phyloP scores from a whole-genome alignment of 345 rosid species.

The Brassica cretica region DNA sequence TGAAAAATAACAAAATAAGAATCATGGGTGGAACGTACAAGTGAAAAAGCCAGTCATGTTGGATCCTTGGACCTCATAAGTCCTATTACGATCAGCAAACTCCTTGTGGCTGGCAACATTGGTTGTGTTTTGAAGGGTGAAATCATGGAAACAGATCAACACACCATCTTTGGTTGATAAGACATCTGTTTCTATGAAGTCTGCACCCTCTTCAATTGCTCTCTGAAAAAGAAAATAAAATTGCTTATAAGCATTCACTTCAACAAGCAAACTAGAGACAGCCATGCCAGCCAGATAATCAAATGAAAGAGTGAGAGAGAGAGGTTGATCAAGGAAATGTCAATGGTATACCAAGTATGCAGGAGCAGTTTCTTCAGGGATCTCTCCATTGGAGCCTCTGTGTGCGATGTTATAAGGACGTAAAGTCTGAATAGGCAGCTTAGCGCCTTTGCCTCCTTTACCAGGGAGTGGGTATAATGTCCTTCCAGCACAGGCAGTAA shows the following conservation, averaged over 20 bases:
- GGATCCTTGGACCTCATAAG: constrained; percentile 79
- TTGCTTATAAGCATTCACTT: neutral
- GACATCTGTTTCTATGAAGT: constrained; percentile 92
- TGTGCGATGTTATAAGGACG: constrained; percentile 93
- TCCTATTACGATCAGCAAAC: constrained; percentile 77
- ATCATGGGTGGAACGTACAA: constrained; percentile 43
- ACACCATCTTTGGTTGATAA: constrained; percentile 81
- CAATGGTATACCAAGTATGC: constrained; percentile 63
- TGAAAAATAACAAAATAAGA: neutral
- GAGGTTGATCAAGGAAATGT: neutral
- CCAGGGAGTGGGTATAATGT: constrained; percentile 73
- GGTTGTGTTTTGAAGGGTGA: constrained; percentile 70
- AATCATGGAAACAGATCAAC: constrained; percentile 81
- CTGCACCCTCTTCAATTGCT: constrained; percentile 95
- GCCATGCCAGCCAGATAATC: neutral
- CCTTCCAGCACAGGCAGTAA: constrained; percentile 59
- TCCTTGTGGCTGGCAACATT: constrained; percentile 63
- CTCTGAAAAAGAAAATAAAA: constrained; percentile 51
- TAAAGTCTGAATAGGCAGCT: constrained; percentile 69
- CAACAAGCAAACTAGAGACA: neutral
- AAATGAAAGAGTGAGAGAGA: neutral
- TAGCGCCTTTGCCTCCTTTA: constrained; percentile 27
- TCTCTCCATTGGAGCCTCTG: constrained; percentile 96
- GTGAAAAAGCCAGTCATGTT: constrained; percentile 73
- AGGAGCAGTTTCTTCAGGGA: constrained; percentile 91